Evolutionary conservation across 768 basidiomycete genomes (phyloP).

Genomic region (Obba rivulosa): DNA sequence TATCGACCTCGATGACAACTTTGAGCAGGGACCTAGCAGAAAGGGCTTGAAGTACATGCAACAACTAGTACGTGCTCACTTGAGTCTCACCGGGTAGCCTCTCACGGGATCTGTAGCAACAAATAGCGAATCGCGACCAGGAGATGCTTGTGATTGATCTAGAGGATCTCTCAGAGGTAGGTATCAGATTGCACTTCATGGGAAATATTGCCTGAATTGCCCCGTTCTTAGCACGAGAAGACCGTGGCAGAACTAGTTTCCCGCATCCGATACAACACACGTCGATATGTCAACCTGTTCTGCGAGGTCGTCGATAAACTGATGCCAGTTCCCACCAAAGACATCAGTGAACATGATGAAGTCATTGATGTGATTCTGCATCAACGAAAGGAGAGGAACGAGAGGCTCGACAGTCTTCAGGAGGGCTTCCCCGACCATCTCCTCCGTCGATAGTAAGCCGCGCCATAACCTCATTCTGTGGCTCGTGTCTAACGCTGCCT

Average conservation of each 20-base stretch:
- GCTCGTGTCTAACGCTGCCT: slow-evolving; percentile 11
- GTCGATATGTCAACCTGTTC: slow-evolving; percentile 88
- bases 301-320: slow-evolving; percentile 86
- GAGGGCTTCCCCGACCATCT: slow-evolving; percentile 87
- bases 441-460: slow-evolving; percentile 88
- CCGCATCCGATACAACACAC: slow-evolving; percentile 78
- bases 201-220: not conserved
- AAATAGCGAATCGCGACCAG: slow-evolving; percentile 89
- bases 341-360: slow-evolving; percentile 87
- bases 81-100: not conserved
- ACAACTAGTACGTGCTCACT: slow-evolving; percentile 59
- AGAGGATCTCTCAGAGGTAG: slow-evolving; percentile 77
- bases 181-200: slow-evolving; percentile 15
- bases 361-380: slow-evolving; percentile 96
- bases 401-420: slow-evolving; percentile 66
- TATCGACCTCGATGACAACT: slow-evolving; percentile 58
- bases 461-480: not conserved
- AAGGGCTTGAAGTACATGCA: slow-evolving; percentile 71
- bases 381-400: slow-evolving; percentile 86
- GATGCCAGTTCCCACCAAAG: slow-evolving; percentile 84
- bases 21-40: slow-evolving; percentile 30
- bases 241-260: slow-evolving; percentile 68
- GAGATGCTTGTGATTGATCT: slow-evolving; percentile 85
- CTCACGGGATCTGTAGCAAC: slow-evolving; percentile 52
- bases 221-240: slow-evolving; percentile 53